Evolutionary conservation across 2,329 filamentous ascomycete species (phyloP), one percentile per base, ranked within the genome.

Genomic region (Colletotrichum coccodes): DNA sequence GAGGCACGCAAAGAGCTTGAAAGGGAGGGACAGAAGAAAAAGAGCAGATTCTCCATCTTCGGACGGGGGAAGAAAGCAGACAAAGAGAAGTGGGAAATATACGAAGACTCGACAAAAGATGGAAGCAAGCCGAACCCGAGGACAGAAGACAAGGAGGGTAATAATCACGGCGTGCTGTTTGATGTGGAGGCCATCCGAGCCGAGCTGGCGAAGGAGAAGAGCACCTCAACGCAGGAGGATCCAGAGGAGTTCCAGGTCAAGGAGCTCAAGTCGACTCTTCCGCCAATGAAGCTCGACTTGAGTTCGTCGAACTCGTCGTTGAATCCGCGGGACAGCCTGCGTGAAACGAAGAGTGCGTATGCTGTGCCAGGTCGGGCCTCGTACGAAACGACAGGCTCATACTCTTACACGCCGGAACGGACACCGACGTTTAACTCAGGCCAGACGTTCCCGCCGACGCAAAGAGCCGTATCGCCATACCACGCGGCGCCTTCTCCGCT

Each of bases 151-250:
- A 84, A 83, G 69, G 80, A 84, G 9, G 83, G 84, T 6, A 86
- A 79, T 65, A 90, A 89, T 73, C 83, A 84, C 47, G 88, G 88
- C 38, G 92, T 98, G 9, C 85, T 99, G 52, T 99, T 99, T 75
- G 96, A 99, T 75, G 90, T 99, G 53, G 96, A 99, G 75, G 96
- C 96, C 14, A 98, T 99, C 72, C 88, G 94, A 56, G 91, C 94
- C 11, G 93, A 97, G 75, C 84, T 99, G 38, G 93, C 93, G 32
- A 89, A 88, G 56, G 92, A 95, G 71, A 75, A 77, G 21, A 54
- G 36, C 6, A 42, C 44, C 3, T 54, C 50, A n/a, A 85, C 86
- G 49, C 87, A 88, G 28, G 86, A 90, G 42, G 75, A 79, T 60
- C 80, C 83, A 47, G 80, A 78, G 56, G 70, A 86, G 63, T 73